phyloP scores from a whole-genome alignment of 2,329 filamentous ascomycete species.

The Dothistroma pini region DNA sequence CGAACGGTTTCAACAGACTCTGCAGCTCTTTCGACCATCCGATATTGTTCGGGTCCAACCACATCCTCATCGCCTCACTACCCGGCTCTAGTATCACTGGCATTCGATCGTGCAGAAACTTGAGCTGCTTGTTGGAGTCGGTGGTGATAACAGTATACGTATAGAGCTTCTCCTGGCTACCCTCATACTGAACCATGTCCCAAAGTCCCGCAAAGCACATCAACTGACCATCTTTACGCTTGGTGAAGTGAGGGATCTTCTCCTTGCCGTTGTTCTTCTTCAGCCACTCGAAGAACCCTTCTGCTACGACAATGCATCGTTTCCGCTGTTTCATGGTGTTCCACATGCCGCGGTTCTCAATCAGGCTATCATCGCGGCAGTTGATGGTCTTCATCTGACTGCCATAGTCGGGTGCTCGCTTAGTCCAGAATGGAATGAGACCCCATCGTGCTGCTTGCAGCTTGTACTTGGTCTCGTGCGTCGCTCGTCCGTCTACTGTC shows the following conservation, averaged over 20 bases:
- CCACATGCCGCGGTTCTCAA: slow-evolving; percentile 80
- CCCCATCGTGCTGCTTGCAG: slow-evolving; percentile 97
- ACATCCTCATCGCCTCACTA: slow-evolving; percentile 64
- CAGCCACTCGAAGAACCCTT: slow-evolving; percentile 97
- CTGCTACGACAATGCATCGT: slow-evolving; percentile 79
- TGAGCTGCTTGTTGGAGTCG: slow-evolving; percentile 73
- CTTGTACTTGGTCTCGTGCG: slow-evolving; percentile 61
- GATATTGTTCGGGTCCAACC: slow-evolving; percentile 70
- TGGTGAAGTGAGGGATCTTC: slow-evolving; percentile 80
- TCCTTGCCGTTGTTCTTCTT: slow-evolving; percentile 73
- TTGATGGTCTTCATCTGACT: slow-evolving; percentile 88
- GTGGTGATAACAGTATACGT: slow-evolving; percentile 96
- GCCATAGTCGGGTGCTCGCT: slow-evolving; percentile 72
- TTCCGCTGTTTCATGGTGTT: slow-evolving; percentile 84
- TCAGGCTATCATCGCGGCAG: slow-evolving; percentile 83
- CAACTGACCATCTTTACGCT: slow-evolving; percentile 73
- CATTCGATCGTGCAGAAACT: slow-evolving; percentile 92
- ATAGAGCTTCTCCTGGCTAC: slow-evolving; percentile 66
- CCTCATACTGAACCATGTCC: slow-evolving; percentile 81
- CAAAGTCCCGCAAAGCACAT: slow-evolving; percentile 91
- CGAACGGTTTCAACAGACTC: slow-evolving; percentile 70
- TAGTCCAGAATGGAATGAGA: slow-evolving; percentile 89
- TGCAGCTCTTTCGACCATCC: slow-evolving; percentile 80
- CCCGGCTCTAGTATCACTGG: slow-evolving; percentile 82
- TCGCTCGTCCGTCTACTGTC: slow-evolving; percentile 23